A percentile compares a stretch with the other conserved stretches of the same genome.
Conservation (phyloP, 1,284 basidiomycete species). For the Schizopora paradoxa region DNA sequence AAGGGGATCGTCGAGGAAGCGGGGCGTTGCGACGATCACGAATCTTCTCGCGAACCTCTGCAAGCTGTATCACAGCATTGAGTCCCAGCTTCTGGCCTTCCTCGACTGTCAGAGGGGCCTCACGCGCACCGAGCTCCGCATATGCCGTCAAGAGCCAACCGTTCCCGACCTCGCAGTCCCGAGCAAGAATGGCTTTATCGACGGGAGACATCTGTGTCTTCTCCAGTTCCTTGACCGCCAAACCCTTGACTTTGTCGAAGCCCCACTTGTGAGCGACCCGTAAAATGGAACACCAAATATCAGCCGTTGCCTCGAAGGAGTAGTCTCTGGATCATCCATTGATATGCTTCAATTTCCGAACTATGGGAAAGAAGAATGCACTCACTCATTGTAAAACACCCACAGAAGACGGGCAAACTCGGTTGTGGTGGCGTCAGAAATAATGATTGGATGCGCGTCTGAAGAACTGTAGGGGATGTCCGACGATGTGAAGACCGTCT, state of each 20-base stretch:
- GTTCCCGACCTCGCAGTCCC: not conserved
- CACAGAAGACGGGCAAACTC: slow-evolving; percentile 59
- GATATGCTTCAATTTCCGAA: too few species aligned
- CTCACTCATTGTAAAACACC: slow-evolving; percentile 67
- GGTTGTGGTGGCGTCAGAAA: slow-evolving; percentile 40
- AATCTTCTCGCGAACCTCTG: too few species aligned
- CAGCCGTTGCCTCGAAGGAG: slow-evolving; percentile 45
- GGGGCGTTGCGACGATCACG: too few species aligned
- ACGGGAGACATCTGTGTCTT: slow-evolving; percentile 25
- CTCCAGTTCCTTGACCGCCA: slow-evolving; percentile 59
- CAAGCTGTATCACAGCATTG: too few species aligned
- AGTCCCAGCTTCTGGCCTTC: too few species aligned
- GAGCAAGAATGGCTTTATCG: not conserved
- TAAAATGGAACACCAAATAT: slow-evolving; percentile 56
- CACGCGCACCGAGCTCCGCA: not conserved
- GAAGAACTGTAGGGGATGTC: slow-evolving; percentile 34
- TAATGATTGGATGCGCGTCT: slow-evolving; percentile 44
- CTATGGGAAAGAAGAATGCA: too few species aligned
- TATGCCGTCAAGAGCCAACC: not conserved
- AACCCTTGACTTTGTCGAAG: slow-evolving; percentile 52
- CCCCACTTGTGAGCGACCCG: slow-evolving; percentile 53
- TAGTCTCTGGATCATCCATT: too few species aligned
- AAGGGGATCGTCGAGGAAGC: too few species aligned
- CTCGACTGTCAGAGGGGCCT: too few species aligned
- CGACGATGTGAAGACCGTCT: slow-evolving; percentile 50